These are phyloP conservation scores for Azolla pinnata DNA, from an alignment of 75 land plant species.

Conservation along the genomic window DNA sequence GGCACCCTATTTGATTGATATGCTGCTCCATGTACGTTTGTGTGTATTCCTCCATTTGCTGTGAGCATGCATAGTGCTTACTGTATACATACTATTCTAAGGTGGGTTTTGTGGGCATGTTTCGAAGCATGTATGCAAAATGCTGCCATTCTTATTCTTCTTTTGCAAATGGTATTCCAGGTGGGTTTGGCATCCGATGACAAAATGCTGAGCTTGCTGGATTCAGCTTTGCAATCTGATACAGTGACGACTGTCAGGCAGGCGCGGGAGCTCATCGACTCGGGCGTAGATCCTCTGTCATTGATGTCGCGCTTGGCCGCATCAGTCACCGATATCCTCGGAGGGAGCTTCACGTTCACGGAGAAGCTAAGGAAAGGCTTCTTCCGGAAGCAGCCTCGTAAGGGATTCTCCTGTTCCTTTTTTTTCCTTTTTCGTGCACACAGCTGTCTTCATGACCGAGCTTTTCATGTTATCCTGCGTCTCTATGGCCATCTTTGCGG, in stretches of 20 bases:
- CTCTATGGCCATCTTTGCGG: too few species aligned
- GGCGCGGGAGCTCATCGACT: slow-evolving; percentile 27
- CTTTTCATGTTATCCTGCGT: too few species aligned
- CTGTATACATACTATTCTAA: too few species aligned
- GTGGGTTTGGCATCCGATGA: slow-evolving; percentile 33
- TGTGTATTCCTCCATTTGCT: too few species aligned
- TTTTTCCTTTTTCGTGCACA: neutral
- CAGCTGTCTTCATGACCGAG: too few species aligned
- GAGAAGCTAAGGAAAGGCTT: slow-evolving; percentile 13
- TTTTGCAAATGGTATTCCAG: slow-evolving; percentile 26
- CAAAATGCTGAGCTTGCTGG: slow-evolving; percentile 22
- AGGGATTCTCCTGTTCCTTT: too few species aligned
- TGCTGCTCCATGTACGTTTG: too few species aligned
- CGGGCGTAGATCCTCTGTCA: slow-evolving; percentile 27
- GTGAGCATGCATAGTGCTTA: too few species aligned
- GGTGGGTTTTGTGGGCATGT: too few species aligned
- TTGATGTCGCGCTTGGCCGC: slow-evolving; percentile 29
- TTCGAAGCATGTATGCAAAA: too few species aligned
- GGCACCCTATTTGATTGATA: too few species aligned
- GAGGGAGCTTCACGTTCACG: slow-evolving; percentile 15
- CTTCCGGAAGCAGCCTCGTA: slow-evolving; percentile 23
- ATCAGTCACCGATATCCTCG: slow-evolving; percentile 29
- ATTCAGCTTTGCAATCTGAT: slow-evolving; percentile 24
- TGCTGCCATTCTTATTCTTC: too few species aligned
- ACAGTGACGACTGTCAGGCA: slow-evolving; percentile 22